phyloP scores from a whole-genome alignment of 768 basidiomycete species.

The Macrolepiota fuliginosa region DNA sequence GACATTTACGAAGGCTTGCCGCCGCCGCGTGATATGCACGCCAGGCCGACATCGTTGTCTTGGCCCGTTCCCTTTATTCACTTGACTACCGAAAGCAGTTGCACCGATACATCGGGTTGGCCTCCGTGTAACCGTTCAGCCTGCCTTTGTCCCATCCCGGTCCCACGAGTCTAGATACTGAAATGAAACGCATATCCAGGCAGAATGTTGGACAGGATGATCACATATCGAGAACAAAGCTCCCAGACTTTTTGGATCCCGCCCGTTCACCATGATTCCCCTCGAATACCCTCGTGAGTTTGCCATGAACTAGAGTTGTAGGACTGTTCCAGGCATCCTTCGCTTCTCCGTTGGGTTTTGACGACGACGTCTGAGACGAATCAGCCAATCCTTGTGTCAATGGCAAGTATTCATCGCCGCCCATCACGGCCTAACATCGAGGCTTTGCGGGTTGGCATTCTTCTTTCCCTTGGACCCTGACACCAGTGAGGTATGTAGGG shows the following conservation, averaged over 20 bases:
- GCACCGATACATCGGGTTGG: slow-evolving; percentile 72
- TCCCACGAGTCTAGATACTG: slow-evolving; percentile 67
- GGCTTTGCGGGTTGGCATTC: not conserved
- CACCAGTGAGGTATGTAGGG: slow-evolving; percentile 16
- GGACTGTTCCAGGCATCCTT: slow-evolving; percentile 64
- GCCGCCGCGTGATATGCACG: not conserved
- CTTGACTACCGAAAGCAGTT: slow-evolving; percentile 87
- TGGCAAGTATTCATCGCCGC: slow-evolving; percentile 53
- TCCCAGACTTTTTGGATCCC: slow-evolving; percentile 84
- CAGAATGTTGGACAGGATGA: not conserved
- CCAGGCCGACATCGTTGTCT: slow-evolving; percentile 14
- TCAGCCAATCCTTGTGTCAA: slow-evolving; percentile 35
- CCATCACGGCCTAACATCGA: slow-evolving; percentile 25
- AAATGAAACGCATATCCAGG: not conserved
- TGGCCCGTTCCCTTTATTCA: slow-evolving; percentile 57
- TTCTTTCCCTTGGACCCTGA: not conserved
- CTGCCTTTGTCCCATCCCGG: slow-evolving; percentile 86
- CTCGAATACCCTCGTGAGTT: slow-evolving; percentile 70
- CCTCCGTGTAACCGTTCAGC: slow-evolving; percentile 63
- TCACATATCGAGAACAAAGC: slow-evolving; percentile 77
- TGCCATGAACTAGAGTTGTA: slow-evolving; percentile 63
- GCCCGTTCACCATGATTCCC: slow-evolving; percentile 88
- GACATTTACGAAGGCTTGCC: not conserved
- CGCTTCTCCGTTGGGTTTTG: slow-evolving; percentile 20
- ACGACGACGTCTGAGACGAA: slow-evolving; percentile 18